These are phyloP conservation scores for Solanum bukasovii DNA, from an alignment of 257 asterid genomes.

Conservation along the genomic window DNA sequence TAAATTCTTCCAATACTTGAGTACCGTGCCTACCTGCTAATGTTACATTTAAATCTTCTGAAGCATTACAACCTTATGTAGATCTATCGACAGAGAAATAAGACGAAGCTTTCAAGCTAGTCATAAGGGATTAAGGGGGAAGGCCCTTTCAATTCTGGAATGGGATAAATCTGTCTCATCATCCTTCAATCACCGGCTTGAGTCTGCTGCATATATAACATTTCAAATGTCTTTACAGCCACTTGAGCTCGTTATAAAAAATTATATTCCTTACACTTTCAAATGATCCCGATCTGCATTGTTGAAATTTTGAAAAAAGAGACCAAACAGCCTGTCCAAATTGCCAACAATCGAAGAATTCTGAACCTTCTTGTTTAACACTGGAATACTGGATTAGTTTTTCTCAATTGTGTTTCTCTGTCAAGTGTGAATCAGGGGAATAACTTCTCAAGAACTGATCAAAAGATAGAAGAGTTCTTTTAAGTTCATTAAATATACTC, in stretches of 20 bases:
- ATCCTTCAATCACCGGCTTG: background rate
- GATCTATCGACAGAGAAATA: background rate
- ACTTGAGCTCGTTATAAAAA: background rate
- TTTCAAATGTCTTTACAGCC: background rate
- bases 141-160: background rate
- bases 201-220: background rate
- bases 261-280: background rate
- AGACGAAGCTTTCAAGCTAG: background rate
- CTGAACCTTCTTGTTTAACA: too few species aligned
- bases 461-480: background rate
- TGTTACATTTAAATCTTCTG: background rate
- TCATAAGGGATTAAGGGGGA: background rate
- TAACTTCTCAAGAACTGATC: background rate
- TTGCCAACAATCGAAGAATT: background rate
- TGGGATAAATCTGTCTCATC: background rate
- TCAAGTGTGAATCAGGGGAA: background rate
- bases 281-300: background rate
- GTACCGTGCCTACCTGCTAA: background rate
- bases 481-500: background rate
- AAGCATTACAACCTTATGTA: background rate
- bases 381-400: background rate
- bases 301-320: background rate
- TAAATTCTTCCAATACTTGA: background rate
- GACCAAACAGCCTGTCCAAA: background rate
- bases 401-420: background rate